Base-by-base conservation (phyloP, 1,284 basidiomycete species). In the Schizophyllum amplum region DNA sequence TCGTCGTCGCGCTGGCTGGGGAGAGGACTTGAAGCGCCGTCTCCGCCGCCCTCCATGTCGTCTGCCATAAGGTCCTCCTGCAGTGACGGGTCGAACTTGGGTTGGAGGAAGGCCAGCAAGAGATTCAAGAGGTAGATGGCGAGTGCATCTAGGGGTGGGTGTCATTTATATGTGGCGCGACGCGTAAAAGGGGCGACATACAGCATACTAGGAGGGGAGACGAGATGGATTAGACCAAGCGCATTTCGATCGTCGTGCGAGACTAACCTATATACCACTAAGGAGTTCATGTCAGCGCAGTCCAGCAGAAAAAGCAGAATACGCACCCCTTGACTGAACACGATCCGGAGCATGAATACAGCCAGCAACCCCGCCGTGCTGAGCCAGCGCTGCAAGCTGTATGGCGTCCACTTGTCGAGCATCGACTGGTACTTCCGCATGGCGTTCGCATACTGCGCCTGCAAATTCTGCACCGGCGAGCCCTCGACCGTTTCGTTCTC, bases 81-180 rank as follows among this genome's bases (percentile, higher is more conserved):
- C 46, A 98, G 76, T 1, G 93, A 94, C 0, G 97, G 96, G 73
- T 99, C 97, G 71, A 99, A 99, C 70, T 88, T 92, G 47, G 94
- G 93, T 74, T 92, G 90, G 5, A 95, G 77, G 75, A 95, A 94
- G 5, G 90, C 91, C 60, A 94, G 77, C 47, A 94, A 82, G 55
- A 95, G 81, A 74, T 96, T 96, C 60, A 96, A 80, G 62, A 97
- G 84, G 75, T 96, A 97, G 66, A 97, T 97, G 47, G 90, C 92
- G 62, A 90, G 84, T 25, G 89, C 92, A 68, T 94, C 88, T 91
- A 61, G 20, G 49, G 9, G 13, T 50, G 20, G 11, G 13, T 22
- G 48, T 24, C 4, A 50, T 11, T 50, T 24, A 11, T 21, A 21
- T 50, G 48, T 11, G 20, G 9, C 4, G 21, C 42, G 11, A 48